phyloP scores from a whole-genome alignment of 768 basidiomycete species.

The Suillus decipiens region DNA sequence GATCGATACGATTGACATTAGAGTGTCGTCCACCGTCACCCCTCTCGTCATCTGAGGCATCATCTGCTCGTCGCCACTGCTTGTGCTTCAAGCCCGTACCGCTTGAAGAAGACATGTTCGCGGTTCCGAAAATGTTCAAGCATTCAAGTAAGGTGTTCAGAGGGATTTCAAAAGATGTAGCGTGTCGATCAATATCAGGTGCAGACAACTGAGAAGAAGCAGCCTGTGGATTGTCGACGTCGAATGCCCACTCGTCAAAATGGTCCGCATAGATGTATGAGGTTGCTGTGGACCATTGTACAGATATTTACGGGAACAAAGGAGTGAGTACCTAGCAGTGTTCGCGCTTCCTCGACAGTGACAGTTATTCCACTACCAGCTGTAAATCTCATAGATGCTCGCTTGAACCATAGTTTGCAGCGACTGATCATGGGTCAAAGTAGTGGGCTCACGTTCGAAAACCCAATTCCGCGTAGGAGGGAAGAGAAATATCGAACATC shows the following conservation, averaged over 20 bases:
- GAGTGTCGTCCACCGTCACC: slow-evolving; percentile 28
- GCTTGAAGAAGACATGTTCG: slow-evolving; percentile 38
- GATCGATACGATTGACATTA: slow-evolving; percentile 45
- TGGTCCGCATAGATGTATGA: slow-evolving; percentile 78
- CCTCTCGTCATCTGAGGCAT: slow-evolving; percentile 47
- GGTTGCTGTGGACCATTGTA: slow-evolving; percentile 53
- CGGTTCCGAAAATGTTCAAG: slow-evolving; percentile 92
- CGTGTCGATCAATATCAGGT: slow-evolving; percentile 19
- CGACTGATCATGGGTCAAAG: slow-evolving; percentile 3
- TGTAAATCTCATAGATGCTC: slow-evolving; percentile 74
- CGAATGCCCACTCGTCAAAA: slow-evolving; percentile 80
- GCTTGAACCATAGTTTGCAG: slow-evolving; percentile 40
- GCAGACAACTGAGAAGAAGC: slow-evolving; percentile 23
- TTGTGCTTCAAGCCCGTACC: slow-evolving; percentile 40
- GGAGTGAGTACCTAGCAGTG: slow-evolving; percentile 64
- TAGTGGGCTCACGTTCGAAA: slow-evolving; percentile 63
- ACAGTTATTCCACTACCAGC: slow-evolving; percentile 66
- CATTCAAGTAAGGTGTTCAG: slow-evolving; percentile 86
- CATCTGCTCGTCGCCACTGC: slow-evolving; percentile 50
- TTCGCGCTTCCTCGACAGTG: slow-evolving; percentile 83
- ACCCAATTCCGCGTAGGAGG: slow-evolving; percentile 80
- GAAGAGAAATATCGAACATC: slow-evolving; percentile 83
- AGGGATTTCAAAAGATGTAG: slow-evolving; percentile 74
- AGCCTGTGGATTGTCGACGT: slow-evolving; percentile 39
- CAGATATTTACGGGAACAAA: slow-evolving; percentile 9